Conservation (phyloP, 2,329 filamentous ascomycete genomes). For the Sclerotinia subarctica region DNA sequence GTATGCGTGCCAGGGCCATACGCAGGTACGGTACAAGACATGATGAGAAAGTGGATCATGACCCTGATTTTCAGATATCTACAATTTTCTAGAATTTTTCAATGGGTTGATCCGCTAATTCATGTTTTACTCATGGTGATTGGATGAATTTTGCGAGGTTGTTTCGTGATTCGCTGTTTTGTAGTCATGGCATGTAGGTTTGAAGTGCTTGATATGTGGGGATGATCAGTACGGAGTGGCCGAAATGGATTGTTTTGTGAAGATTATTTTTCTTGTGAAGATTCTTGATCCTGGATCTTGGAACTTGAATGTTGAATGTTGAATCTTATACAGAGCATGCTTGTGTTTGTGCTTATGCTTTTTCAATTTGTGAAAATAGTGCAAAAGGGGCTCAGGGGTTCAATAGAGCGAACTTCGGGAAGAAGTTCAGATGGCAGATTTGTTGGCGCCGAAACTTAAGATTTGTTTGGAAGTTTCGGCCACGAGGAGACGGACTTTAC, state of each 20-base stretch:
- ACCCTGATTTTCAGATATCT: slow-evolving; percentile 1
- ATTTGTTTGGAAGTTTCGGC: neutral
- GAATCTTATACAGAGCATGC: neutral
- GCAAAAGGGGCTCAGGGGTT: neutral
- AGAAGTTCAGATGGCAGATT: neutral
- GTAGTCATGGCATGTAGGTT: neutral
- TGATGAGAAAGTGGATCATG: slow-evolving; percentile 1
- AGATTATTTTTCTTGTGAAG: neutral
- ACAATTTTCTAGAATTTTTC: slow-evolving; percentile 12
- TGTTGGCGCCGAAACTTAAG: neutral
- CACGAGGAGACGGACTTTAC: neutral
- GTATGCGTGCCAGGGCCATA: neutral
- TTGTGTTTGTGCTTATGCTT: neutral
- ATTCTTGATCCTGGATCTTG: neutral
- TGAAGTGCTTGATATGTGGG: neutral
- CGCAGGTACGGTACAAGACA: slow-evolving; percentile 13
- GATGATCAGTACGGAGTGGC: slow-evolving; percentile 6
- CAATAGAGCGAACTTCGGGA: neutral
- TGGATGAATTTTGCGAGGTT: neutral
- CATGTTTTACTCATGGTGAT: neutral
- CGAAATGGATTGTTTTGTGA: neutral
- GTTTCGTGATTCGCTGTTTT: neutral
- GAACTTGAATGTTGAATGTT: neutral
- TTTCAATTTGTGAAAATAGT: neutral
- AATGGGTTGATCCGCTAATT: neutral